Percentiles rank a stretch among this genome's conserved stretches.
These are phyloP conservation scores for Bretziella fagacearum DNA, from an alignment of 2,329 filamentous ascomycete genomes.

Conservation along the genomic window DNA sequence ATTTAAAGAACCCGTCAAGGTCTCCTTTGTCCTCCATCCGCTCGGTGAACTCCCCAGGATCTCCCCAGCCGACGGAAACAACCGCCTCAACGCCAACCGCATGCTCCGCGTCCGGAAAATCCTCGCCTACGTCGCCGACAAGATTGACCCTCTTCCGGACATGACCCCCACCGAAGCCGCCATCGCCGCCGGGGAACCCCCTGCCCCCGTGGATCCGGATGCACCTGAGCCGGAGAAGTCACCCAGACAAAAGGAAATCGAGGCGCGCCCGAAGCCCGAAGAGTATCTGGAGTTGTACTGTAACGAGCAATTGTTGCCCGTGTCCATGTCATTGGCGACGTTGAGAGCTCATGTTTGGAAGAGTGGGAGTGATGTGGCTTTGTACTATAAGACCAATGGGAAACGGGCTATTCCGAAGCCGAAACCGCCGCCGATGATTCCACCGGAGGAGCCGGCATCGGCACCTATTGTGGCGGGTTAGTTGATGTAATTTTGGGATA, in stretches of 20 bases:
- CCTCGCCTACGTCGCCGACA: constrained; percentile 75
- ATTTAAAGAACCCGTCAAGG: constrained; percentile 81
- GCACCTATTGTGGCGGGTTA: no score
- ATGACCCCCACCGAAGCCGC: constrained; percentile 1
- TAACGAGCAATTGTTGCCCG: constrained; percentile 65
- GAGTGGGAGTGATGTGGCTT: constrained; percentile 76
- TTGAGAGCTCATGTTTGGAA: constrained; percentile 89
- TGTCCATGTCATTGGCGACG: constrained; percentile 84
- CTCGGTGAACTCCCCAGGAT: constrained; percentile 64
- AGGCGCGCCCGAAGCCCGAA: constrained; percentile 53
- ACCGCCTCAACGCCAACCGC: constrained; percentile 84
- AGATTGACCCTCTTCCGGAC: constrained; percentile 54
- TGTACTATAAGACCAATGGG: constrained; percentile 88
- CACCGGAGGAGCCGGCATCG: constrained; percentile 4
- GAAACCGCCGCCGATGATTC: constrained; percentile 17
- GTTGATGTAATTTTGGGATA: no score
- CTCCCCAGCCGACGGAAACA: constrained; percentile 60
- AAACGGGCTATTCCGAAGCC: constrained; percentile 42
- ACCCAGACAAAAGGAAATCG: constrained; percentile 35
- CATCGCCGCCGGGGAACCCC: background rate
- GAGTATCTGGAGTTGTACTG: constrained; percentile 93
- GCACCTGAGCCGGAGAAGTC: background rate
- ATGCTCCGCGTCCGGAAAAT: constrained; percentile 97
- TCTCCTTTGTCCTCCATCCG: constrained; percentile 83
- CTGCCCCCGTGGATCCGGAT: background rate